A percentile compares a stretch with the other conserved stretches of the same genome.
phyloP scores from a whole-genome alignment of 2,329 filamentous ascomycete genomes.

The Penicillium sp. region DNA sequence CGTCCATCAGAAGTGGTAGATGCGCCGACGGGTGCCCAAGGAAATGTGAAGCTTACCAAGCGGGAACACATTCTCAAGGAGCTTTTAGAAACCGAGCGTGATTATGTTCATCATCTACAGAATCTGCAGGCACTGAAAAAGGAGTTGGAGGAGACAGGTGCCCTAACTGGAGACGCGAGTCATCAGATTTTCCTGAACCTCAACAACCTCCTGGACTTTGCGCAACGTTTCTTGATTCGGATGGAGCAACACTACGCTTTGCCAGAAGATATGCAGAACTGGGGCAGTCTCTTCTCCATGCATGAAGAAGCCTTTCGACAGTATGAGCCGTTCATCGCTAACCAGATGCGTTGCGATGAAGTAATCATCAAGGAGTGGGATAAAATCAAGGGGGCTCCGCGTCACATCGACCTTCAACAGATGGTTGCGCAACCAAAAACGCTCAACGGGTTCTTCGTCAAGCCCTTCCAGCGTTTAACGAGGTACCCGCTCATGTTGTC shows the following conservation, averaged over 20 bases:
- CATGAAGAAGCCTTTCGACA: constrained; percentile 86
- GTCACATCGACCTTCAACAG: constrained; percentile 62
- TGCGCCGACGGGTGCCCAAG: constrained; percentile 44
- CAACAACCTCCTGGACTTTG: constrained; percentile 90
- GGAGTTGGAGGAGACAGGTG: constrained; percentile 77
- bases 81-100: constrained; percentile 88
- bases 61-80: constrained; percentile 89
- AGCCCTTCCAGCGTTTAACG: constrained; percentile 91
- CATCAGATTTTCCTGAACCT: constrained; percentile 97
- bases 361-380: constrained; percentile 82
- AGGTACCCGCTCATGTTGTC: constrained; percentile 90
- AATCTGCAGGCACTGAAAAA: constrained; percentile 90
- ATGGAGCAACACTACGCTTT: constrained; percentile 93
- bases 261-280: constrained; percentile 71
- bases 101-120: constrained; percentile 96
- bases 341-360: constrained; percentile 84
- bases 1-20: constrained; percentile 52
- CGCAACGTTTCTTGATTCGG: constrained; percentile 88
- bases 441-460: constrained; percentile 85
- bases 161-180: constrained; percentile 81
- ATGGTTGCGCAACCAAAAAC: constrained; percentile 86
- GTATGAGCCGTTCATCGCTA: constrained; percentile 95
- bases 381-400: constrained; percentile 66
- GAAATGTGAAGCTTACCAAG: constrained; percentile 58
- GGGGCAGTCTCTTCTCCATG: constrained; percentile 84